phyloP scores from a whole-genome alignment of 345 rosid genomes.

The Citrus reticulata region DNA sequence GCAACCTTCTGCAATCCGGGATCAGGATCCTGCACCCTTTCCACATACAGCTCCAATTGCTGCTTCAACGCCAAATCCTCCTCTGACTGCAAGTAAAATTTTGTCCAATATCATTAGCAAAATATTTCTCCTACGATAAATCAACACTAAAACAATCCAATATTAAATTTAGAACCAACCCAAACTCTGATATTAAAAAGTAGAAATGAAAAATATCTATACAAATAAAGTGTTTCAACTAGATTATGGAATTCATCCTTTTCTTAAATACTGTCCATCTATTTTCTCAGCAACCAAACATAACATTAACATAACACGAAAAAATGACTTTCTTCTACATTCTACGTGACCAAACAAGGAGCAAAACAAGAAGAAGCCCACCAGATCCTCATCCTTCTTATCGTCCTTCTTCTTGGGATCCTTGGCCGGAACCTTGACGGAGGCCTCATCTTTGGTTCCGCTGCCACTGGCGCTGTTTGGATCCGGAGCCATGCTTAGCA shows the following conservation, averaged over 20 bases:
- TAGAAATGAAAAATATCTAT: background rate
- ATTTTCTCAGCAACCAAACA: background rate
- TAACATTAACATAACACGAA: background rate
- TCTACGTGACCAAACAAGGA: background rate
- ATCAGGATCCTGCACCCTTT: conserved; percentile 88
- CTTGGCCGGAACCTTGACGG: conserved; percentile 63
- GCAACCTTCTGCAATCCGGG: conserved; percentile 87
- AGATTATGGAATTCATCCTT: background rate
- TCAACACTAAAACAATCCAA: background rate
- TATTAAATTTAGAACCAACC: background rate
- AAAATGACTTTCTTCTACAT: background rate
- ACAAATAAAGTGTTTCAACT: background rate
- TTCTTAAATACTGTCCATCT: background rate
- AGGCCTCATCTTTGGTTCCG: conserved; percentile 48
- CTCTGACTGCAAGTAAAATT: conserved; percentile 56
- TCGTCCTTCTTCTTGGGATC: conserved; percentile 90
- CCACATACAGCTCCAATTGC: conserved; percentile 91
- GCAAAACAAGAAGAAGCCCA: conserved; percentile 19
- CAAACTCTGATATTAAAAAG: background rate
- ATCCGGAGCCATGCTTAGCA: conserved; percentile 41
- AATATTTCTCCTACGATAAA: background rate
- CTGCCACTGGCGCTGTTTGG: conserved; percentile 47
- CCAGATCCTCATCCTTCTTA: conserved; percentile 90
- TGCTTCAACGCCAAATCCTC: conserved; percentile 93
- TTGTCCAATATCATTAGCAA: background rate